Conservation (phyloP, 441 rosid species). For the Adansonia rubrostipa region DNA sequence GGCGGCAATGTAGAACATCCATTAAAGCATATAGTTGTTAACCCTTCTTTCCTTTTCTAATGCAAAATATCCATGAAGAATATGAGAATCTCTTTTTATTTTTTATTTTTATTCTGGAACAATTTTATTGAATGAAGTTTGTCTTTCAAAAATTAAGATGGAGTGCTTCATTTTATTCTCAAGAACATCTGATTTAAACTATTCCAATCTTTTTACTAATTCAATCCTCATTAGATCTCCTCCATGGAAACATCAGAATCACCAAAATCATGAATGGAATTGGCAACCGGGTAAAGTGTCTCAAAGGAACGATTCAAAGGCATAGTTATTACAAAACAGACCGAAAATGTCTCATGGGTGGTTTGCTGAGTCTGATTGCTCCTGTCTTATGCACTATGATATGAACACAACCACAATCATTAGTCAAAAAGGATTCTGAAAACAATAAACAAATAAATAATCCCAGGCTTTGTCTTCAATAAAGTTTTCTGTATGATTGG, state of each 20-base stretch:
- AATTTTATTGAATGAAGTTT: too few relatives aligned
- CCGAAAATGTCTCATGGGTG: background rate
- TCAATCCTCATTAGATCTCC: background rate
- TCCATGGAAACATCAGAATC: background rate
- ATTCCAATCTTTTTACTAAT: background rate
- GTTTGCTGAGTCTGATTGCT: background rate
- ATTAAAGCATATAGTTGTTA: constrained; percentile 60
- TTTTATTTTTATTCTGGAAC: too few relatives aligned
- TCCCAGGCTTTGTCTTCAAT: background rate
- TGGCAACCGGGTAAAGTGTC: background rate
- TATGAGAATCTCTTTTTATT: background rate
- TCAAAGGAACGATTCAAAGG: background rate
- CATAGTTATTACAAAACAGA: background rate
- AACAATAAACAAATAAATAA: too few relatives aligned
- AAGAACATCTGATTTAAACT: too few relatives aligned
- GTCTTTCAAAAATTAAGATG: too few relatives aligned
- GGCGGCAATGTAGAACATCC: constrained; percentile 59
- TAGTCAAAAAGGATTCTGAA: too few relatives aligned
- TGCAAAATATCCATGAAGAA: background rate
- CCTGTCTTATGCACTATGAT: too few relatives aligned
- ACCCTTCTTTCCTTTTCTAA: constrained; percentile 54
- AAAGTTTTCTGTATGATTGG: too few relatives aligned
- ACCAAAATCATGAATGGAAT: background rate
- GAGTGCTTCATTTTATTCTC: too few relatives aligned
- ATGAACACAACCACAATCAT: too few relatives aligned